These are phyloP conservation scores for Eimeria tenella DNA, from an alignment of 169 alveolate genomes.

Conservation along the genomic window DNA sequence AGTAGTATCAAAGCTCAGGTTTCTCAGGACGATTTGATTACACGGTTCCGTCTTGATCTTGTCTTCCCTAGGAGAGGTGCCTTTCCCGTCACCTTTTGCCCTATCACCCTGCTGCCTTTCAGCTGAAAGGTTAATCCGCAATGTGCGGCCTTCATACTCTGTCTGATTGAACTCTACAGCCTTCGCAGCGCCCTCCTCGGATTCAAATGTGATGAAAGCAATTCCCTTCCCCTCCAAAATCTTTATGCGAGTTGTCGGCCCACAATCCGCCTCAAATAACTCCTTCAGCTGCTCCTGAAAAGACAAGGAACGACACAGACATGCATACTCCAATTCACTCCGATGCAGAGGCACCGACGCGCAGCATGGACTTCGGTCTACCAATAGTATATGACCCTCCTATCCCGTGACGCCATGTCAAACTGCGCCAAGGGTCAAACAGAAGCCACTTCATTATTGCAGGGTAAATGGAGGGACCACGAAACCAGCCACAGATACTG, in stretches of 20 bases:
- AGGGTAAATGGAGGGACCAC: conserved; percentile 42
- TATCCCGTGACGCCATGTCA: conserved; percentile 40
- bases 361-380: neutral
- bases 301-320: no score
- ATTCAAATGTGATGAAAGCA: conserved; percentile 92
- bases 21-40: conserved; percentile 83
- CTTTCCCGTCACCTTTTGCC: conserved; percentile 82
- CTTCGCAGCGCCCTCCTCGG: conserved; percentile 91
- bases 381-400: conserved; percentile 25
- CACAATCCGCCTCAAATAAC: conserved; percentile 92
- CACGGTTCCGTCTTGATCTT: conserved; percentile 64
- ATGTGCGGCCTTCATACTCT: conserved; percentile 88
- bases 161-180: conserved; percentile 93
- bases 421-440: conserved; percentile 49
- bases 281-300: conserved; percentile 80
- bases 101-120: conserved; percentile 86
- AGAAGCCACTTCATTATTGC: conserved; percentile 5
- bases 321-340: neutral
- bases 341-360: neutral
- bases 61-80: conserved; percentile 70
- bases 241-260: conserved; percentile 89
- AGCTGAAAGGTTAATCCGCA: conserved; percentile 90
- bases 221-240: conserved; percentile 91
- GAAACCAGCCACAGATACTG: conserved; percentile 5
- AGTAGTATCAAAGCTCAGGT: conserved; percentile 85